Percentiles rank a stretch among this genome's conserved stretches.
Conservation (phyloP, 768 basidiomycete species). For the Lactarius pseudohatsudake region DNA sequence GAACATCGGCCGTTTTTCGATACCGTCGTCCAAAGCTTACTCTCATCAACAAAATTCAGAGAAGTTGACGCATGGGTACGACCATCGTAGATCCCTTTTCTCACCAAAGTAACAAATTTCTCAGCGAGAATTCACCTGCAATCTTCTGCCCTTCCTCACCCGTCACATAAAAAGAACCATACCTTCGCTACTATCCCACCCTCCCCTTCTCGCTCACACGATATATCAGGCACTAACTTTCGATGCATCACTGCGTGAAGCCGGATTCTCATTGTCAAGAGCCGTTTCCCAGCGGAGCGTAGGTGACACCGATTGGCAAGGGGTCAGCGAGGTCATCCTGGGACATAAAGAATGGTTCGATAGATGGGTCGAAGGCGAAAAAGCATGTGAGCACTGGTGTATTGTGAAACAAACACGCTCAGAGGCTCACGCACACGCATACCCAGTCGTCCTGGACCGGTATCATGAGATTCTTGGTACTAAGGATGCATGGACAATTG, state of each 20-base stretch:
- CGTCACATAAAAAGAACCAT: slow-evolving; percentile 75
- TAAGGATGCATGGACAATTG: slow-evolving; percentile 82
- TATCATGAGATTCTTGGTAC: slow-evolving; percentile 82
- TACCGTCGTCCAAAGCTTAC: slow-evolving; percentile 64
- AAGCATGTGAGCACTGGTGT: slow-evolving; percentile 62
- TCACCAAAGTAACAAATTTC: slow-evolving; percentile 14
- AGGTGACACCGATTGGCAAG: slow-evolving; percentile 56
- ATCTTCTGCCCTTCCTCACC: slow-evolving; percentile 75
- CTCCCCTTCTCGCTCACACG: slow-evolving; percentile 90
- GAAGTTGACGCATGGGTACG: slow-evolving; percentile 76
- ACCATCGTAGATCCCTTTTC: slow-evolving; percentile 6
- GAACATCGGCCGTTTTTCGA: slow-evolving; percentile 85
- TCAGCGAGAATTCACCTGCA: slow-evolving; percentile 79
- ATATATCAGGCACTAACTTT: slow-evolving; percentile 91
- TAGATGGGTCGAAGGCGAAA: slow-evolving; percentile 87
- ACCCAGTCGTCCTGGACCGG: slow-evolving; percentile 80
- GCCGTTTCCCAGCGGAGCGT: slow-evolving; percentile 44
- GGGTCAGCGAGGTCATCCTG: slow-evolving; percentile 79
- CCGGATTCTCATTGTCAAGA: slow-evolving; percentile 63
- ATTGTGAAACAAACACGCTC: background rate
- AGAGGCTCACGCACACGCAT: slow-evolving; percentile 1
- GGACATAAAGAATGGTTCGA: slow-evolving; percentile 88
- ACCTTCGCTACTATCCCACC: slow-evolving; percentile 69
- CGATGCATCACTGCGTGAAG: slow-evolving; percentile 72
- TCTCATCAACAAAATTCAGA: slow-evolving; percentile 61